Percentiles rank a stretch among this genome's conserved stretches.
Evolutionary conservation across 768 basidiomycete genomes (phyloP).

Genomic region (Mycena amicta): DNA sequence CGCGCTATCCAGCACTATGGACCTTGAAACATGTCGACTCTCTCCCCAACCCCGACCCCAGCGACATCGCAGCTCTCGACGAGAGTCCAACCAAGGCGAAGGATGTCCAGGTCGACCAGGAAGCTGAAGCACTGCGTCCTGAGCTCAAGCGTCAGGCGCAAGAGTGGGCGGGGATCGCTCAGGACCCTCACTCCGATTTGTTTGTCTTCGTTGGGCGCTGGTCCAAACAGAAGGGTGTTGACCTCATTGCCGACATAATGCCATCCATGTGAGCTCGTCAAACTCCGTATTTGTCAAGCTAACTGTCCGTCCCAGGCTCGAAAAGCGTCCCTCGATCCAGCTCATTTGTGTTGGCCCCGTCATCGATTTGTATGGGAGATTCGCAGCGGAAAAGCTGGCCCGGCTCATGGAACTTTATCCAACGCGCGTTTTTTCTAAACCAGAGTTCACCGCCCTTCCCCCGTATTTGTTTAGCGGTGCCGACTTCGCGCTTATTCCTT

Average conservation of each 20-base stretch:
- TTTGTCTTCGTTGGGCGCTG: conserved; percentile 98
- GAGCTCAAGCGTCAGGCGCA: conserved; percentile 91
- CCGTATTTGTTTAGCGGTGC: conserved; percentile 94
- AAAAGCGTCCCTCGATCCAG: conserved; percentile 85
- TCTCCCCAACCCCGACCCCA: conserved; percentile 92
- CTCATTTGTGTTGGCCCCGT: conserved; percentile 90
- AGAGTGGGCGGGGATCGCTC: conserved; percentile 92
- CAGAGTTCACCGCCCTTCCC: conserved; percentile 92
- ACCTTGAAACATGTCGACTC: conserved; percentile 95
- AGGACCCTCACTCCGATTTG: conserved; percentile 85
- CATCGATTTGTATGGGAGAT: conserved; percentile 93
- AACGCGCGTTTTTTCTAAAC: conserved; percentile 92
- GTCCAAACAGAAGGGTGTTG: conserved; percentile 99
- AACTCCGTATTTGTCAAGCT: neutral
- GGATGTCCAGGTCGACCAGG: conserved; percentile 76
- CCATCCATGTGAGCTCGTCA: conserved; percentile 67
- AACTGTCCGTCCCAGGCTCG: conserved; percentile 56
- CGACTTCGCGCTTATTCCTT: conserved; percentile 94
- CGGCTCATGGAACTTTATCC: conserved; percentile 95
- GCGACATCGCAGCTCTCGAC: conserved; percentile 90
- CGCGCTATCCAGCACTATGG: conserved; percentile 94
- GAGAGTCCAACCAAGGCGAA: conserved; percentile 72
- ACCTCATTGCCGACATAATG: conserved; percentile 95
- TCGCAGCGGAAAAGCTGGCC: conserved; percentile 91
- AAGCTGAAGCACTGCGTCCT: conserved; percentile 86